phyloP scores from a whole-genome alignment of 108 stramenopile species.

The Parietichytrium sp. region DNA sequence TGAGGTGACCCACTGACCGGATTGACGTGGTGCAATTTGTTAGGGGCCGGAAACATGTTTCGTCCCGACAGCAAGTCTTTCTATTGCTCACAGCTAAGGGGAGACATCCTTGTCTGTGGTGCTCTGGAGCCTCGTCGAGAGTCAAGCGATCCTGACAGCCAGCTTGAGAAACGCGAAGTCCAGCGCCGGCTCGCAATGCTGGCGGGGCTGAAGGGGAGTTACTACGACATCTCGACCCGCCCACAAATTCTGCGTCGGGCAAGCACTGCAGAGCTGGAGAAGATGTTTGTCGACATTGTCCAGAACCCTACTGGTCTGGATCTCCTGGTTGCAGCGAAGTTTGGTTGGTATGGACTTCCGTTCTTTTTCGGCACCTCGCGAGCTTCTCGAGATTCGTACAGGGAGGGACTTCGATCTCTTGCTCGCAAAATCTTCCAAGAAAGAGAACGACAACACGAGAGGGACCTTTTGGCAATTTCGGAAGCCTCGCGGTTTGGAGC shows the following conservation, averaged over 20 bases:
- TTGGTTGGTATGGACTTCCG: not conserved
- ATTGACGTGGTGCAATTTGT: too few species aligned
- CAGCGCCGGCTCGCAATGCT: not conserved
- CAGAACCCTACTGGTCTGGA: not conserved
- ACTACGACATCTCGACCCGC: not conserved
- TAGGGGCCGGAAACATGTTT: conserved; percentile 5
- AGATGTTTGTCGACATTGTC: not conserved
- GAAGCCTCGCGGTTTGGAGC: not conserved
- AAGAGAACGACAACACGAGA: not conserved
- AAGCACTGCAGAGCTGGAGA: not conserved
- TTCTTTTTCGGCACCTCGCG: not conserved
- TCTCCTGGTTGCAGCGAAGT: not conserved
- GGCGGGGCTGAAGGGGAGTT: not conserved
- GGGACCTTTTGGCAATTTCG: not conserved
- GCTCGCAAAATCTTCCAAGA: not conserved
- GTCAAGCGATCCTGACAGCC: too few species aligned
- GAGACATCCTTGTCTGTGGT: not conserved
- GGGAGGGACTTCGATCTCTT: not conserved
- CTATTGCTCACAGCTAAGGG: not conserved
- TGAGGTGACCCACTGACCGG: too few species aligned
- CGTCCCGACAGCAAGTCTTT: conserved; percentile 11
- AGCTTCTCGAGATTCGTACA: not conserved
- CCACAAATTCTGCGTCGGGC: not conserved
- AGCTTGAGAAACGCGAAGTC: not conserved
- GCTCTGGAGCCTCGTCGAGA: too few species aligned